Conservation (phyloP, 768 basidiomycete species). For the Hericium alpestre region DNA sequence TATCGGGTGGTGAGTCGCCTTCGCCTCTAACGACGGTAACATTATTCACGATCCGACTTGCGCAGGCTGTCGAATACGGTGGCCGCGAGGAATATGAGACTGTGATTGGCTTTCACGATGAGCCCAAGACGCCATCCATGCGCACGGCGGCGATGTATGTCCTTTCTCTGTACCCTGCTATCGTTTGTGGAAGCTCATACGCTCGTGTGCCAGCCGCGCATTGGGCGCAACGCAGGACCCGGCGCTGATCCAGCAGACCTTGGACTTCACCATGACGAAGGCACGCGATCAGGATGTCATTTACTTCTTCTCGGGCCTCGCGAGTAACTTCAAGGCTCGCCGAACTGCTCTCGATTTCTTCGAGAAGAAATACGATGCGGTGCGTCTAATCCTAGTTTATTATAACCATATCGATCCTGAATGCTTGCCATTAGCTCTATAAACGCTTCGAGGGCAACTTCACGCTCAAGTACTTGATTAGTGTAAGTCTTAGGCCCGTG, state of each 20-base stretch:
- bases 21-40: not conserved
- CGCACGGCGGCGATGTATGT: slow-evolving; percentile 62
- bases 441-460: slow-evolving; percentile 6
- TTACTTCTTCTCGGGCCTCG: slow-evolving; percentile 53
- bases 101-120: slow-evolving; percentile 55
- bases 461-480: not conserved
- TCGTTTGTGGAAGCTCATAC: not conserved
- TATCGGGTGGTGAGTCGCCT: slow-evolving; percentile 36
- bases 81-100: slow-evolving; percentile 68
- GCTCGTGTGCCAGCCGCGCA: slow-evolving; percentile 36
- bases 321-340: slow-evolving; percentile 44
- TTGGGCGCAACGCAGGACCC: slow-evolving; percentile 51
- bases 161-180: not conserved
- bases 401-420: too few species aligned
- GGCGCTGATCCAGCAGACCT: slow-evolving; percentile 49
- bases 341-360: slow-evolving; percentile 50
- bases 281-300: slow-evolving; percentile 52
- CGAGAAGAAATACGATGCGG: slow-evolving; percentile 56
- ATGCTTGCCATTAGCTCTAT: not conserved
- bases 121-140: slow-evolving; percentile 64
- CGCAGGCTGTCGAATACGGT: slow-evolving; percentile 62
- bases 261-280: slow-evolving; percentile 45
- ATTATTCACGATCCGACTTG: slow-evolving; percentile 1
- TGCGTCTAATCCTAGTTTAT: slow-evolving; percentile 23
- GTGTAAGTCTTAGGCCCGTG: not conserved